Evolutionary conservation across 2,329 filamentous ascomycete genomes (phyloP).

Genomic region (Sporothrix curviconia): DNA sequence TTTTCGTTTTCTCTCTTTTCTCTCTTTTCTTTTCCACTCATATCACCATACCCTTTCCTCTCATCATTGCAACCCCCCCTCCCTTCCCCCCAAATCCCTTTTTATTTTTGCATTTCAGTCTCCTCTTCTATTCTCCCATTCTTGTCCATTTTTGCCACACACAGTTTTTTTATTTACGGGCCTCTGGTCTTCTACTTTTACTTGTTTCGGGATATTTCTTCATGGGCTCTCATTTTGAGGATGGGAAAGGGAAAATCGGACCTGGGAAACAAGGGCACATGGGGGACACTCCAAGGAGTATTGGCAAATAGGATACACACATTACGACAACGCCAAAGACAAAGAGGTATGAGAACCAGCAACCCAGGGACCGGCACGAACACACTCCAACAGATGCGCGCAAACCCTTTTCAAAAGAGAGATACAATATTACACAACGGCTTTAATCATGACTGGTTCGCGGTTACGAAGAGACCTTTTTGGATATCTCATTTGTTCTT

Average conservation of each 20-base stretch:
- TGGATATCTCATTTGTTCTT: too few relatives aligned
- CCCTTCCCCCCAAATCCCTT: background rate
- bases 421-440: too few relatives aligned
- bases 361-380: background rate
- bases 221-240: slow-evolving; percentile 3
- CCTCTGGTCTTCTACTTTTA: background rate
- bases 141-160: background rate
- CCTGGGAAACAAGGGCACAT: background rate
- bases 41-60: slow-evolving; percentile 6
- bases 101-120: background rate
- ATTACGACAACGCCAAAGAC: background rate
- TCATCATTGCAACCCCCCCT: too few relatives aligned
- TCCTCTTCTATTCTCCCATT: background rate
- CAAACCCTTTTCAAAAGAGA: too few relatives aligned
- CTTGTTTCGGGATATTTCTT: slow-evolving; percentile 2
- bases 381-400: too few relatives aligned
- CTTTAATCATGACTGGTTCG: too few relatives aligned
- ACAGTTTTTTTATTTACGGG: slow-evolving; percentile 1
- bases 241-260: background rate
- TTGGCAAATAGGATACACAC: background rate
- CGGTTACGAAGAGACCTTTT: too few relatives aligned
- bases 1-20: slow-evolving; percentile 8
- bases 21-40: background rate
- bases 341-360: background rate
- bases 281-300: background rate